Conservation (phyloP, 352 stramenopile genomes). For the Lagenidium giganteum region DNA sequence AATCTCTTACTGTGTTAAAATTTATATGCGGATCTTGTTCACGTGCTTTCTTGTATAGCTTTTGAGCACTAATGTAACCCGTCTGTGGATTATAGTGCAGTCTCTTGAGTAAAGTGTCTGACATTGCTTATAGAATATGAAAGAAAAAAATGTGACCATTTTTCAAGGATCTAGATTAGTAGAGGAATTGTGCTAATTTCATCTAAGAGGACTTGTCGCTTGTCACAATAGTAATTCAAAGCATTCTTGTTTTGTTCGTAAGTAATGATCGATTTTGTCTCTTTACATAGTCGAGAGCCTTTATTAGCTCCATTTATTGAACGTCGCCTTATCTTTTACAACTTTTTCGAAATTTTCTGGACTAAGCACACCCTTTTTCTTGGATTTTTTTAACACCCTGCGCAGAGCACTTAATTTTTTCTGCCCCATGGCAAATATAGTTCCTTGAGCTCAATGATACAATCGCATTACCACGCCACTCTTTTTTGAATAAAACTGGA, state of each 20-base stretch:
- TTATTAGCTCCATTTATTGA: constrained; percentile 17
- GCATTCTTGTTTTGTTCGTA: constrained; percentile 16
- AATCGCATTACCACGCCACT: constrained; percentile 14
- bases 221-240: constrained; percentile 20
- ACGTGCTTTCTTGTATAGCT: constrained; percentile 14
- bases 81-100: constrained; percentile 8
- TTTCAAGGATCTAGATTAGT: constrained; percentile 18
- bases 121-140: too few species aligned
- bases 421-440: constrained; percentile 18
- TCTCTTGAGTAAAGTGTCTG: too few species aligned
- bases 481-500: constrained; percentile 13
- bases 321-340: constrained; percentile 13
- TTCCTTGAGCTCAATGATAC: constrained; percentile 11
- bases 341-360: constrained; percentile 12
- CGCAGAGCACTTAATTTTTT: constrained; percentile 7
- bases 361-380: constrained; percentile 7
- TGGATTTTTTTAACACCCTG: constrained; percentile 14
- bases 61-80: constrained; percentile 8
- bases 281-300: constrained; percentile 15
- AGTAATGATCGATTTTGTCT: constrained; percentile 21
- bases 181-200: constrained; percentile 14
- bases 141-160: too few species aligned
- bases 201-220: constrained; percentile 10
- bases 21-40: constrained; percentile 1
- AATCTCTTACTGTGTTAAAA: constrained; percentile 12